phyloP scores from a whole-genome alignment of 1,284 basidiomycete genomes.

The Athelia psychrophila region DNA sequence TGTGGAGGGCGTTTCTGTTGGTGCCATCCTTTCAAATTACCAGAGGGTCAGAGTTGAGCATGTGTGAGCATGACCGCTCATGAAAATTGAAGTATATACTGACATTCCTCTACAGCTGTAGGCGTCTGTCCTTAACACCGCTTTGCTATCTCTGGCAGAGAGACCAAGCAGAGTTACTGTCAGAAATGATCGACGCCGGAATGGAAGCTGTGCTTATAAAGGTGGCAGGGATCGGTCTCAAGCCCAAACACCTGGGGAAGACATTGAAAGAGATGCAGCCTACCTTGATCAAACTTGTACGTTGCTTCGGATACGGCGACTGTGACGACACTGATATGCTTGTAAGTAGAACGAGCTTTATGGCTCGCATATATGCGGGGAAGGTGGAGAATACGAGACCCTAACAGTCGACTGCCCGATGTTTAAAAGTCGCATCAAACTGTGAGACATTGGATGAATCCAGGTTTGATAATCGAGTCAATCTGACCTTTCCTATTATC shows the following conservation, averaged over 20 bases:
- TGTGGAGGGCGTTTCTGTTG: constrained; percentile 86
- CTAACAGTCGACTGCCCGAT: constrained; percentile 89
- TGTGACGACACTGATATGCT: neutral
- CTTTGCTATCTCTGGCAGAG: constrained; percentile 95
- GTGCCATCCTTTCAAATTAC: constrained; percentile 97
- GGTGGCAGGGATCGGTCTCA: constrained; percentile 92
- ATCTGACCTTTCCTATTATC: constrained; percentile 4
- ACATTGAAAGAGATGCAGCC: constrained; percentile 74
- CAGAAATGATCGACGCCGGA: constrained; percentile 83
- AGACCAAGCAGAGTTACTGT: constrained; percentile 79
- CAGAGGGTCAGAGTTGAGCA: constrained; percentile 97
- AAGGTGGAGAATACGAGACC: constrained; percentile 98
- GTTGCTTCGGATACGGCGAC: constrained; percentile 15
- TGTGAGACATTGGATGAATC: no score
- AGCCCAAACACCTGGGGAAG: constrained; percentile 77
- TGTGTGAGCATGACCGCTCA: constrained; percentile 58
- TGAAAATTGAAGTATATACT: constrained; percentile 1
- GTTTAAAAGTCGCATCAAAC: constrained; percentile 75
- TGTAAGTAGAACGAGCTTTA: constrained; percentile 71
- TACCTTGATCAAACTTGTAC: constrained; percentile 72
- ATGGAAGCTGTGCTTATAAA: constrained; percentile 91
- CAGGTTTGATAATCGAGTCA: no score
- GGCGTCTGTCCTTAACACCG: constrained; percentile 77
- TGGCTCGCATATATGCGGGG: constrained; percentile 93
- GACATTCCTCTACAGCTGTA: constrained; percentile 76